phyloP scores from a whole-genome alignment of 2,329 filamentous ascomycete species.

The Proliferodiscus dingleyae region DNA sequence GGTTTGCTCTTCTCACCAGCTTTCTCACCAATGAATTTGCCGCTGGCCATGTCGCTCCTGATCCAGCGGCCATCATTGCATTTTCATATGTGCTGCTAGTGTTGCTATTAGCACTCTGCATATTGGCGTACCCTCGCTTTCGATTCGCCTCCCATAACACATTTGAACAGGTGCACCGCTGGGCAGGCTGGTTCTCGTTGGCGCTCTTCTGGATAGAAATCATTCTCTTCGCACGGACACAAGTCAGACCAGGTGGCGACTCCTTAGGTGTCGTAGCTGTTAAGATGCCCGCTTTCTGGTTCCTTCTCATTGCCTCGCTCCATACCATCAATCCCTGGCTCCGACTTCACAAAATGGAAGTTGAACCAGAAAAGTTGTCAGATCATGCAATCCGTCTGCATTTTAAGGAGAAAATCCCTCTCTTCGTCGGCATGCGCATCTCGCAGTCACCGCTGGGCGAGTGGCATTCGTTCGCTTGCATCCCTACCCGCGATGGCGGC shows the following conservation, averaged over 20 bases:
- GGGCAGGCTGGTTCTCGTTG: constrained; percentile 48
- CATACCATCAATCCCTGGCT: constrained; percentile 55
- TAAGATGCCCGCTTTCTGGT: constrained; percentile 48
- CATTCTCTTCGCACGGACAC: constrained; percentile 30
- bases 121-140: constrained; percentile 46
- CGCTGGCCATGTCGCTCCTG: neutral
- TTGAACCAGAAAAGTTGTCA: constrained; percentile 50
- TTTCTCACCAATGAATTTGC: constrained; percentile 18
- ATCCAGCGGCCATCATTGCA: constrained; percentile 7
- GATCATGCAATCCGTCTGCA: constrained; percentile 52
- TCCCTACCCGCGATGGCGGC: constrained; percentile 37
- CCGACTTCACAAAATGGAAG: constrained; percentile 48
- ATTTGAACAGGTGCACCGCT: constrained; percentile 53
- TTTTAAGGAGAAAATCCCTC: constrained; percentile 42
- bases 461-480: constrained; percentile 55
- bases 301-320: constrained; percentile 46
- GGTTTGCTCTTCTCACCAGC: constrained; percentile 39
- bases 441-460: constrained; percentile 47
- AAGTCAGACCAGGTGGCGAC: neutral
- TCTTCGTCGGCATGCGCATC: constrained; percentile 42
- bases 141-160: constrained; percentile 46
- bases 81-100: constrained; percentile 32
- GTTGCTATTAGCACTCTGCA: constrained; percentile 42
- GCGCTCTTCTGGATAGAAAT: constrained; percentile 47
- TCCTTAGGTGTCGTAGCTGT: constrained; percentile 8